Evolutionary conservation across 1,139 yeast genomes (phyloP), one percentile per base, ranked within the genome.

Genomic region (Debaryomycetaceae sp.): DNA sequence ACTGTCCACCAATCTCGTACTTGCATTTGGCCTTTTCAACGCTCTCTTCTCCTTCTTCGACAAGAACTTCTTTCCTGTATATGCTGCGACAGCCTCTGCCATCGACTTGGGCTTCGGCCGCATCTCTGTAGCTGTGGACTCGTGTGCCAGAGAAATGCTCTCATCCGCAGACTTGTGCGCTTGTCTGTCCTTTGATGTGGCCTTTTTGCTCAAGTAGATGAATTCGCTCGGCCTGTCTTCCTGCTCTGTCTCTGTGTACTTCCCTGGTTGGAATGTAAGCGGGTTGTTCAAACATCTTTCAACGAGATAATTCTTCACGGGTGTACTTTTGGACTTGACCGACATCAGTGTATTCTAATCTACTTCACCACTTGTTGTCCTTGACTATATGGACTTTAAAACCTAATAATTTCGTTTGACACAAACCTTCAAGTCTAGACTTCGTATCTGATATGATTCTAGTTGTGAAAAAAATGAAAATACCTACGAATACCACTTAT

Each of bases 41-140:
- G 55, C 59, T 45, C 59, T 65, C 52, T 63, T 62, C 48, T 73
- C 75, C 39, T 64, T 63, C 47, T 69, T 72, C 22, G 74, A 63
- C 37, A 75, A 58, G 53, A 73, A 76, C 53, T 72, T 76, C 53
- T 70, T 73, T 22, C 83, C 83, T 0, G 83, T 74, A 56, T 80
- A 80, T 3, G 78, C 76, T 6, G 83, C 83, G 34, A 80, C 79
- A 2, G 85, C 85, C 56, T 79, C 84, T 4, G 83, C 83, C 78
- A 80, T 71, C 30, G 82, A 74, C 50, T 63, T 71, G 5, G 82
- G 81, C 51, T 72, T 70, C 9, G 35, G 42, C 39, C 53, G 54
- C 41, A 47, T 47, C 31, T 48, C 43, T 31, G 44, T 38, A 13
- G 42, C n/a, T 6, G 24, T 13, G 6, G 34, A 7, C 42, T 46